These are phyloP conservation scores for Fonsecaea pedrosoi DNA, from an alignment of 2,329 filamentous ascomycete genomes.

Conservation along the genomic window DNA sequence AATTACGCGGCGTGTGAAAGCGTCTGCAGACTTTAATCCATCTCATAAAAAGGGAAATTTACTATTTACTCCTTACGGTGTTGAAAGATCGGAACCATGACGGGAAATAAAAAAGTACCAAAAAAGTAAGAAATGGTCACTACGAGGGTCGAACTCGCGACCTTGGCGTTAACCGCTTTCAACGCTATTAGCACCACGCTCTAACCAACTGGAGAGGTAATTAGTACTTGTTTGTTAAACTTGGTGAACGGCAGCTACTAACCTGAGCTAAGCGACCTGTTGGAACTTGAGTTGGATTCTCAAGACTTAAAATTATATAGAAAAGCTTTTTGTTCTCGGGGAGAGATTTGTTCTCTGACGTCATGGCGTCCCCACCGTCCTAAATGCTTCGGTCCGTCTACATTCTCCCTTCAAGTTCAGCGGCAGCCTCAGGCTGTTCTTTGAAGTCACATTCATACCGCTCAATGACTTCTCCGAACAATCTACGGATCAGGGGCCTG, in stretches of 20 bases:
- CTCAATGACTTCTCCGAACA: not conserved
- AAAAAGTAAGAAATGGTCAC: conserved; percentile 1
- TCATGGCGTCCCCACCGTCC: conserved; percentile 1
- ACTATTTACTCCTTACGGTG: not conserved
- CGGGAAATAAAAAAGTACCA: too few species aligned
- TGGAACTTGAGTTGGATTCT: not conserved
- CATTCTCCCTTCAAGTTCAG: conserved; percentile 22
- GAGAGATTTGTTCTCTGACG: not conserved
- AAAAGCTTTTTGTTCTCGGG: not conserved
- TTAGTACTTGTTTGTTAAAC: not conserved
- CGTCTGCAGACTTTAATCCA: not conserved
- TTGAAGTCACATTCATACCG: conserved; percentile 21
- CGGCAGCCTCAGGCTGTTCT: conserved; percentile 23
- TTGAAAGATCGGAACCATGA: not conserved
- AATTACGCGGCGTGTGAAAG: not conserved
- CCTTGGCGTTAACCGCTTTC: not conserved
- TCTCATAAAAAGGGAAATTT: not conserved
- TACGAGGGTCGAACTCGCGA: conserved; percentile 3
- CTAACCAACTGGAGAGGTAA: not conserved
- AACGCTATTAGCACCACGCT: not conserved
- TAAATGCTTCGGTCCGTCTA: conserved; percentile 24
- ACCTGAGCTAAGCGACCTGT: not conserved
- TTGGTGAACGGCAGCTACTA: not conserved
- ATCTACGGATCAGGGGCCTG: too few species aligned
- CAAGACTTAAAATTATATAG: not conserved